Percentiles rank a stretch among this genome's conserved stretches.
These are phyloP conservation scores for Schizochytrium sp. DNA, from an alignment of 108 stramenopile genomes.

Conservation along the genomic window DNA sequence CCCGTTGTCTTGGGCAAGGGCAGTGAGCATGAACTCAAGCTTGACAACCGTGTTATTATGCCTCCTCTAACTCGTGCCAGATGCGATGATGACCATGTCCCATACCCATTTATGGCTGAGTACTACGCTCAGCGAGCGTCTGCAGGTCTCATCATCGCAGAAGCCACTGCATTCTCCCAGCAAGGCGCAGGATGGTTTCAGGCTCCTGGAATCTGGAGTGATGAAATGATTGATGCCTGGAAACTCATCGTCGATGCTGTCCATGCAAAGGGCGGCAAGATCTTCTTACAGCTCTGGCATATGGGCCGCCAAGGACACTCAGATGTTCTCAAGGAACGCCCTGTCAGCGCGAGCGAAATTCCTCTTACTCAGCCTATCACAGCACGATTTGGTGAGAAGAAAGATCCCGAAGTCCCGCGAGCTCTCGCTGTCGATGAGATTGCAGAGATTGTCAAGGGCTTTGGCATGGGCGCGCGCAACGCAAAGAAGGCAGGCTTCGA, in stretches of 20 bases:
- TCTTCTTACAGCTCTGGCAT: conserved; percentile 81
- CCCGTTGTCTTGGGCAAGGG: background rate
- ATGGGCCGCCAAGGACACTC: conserved; percentile 79
- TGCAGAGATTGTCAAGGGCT: conserved; percentile 70
- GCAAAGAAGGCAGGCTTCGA: conserved; percentile 78
- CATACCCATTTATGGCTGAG: conserved; percentile 76
- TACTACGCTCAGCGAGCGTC: conserved; percentile 81
- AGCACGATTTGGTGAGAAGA: conserved; percentile 63
- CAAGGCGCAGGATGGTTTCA: conserved; percentile 77
- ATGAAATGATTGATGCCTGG: conserved; percentile 79
- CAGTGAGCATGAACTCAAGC: background rate
- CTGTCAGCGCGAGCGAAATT: conserved; percentile 59
- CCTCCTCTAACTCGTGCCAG: conserved; percentile 80
- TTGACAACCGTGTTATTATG: conserved; percentile 75
- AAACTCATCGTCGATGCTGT: conserved; percentile 76
- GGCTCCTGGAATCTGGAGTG: conserved; percentile 72
- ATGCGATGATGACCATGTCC: conserved; percentile 68
- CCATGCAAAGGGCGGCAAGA: conserved; percentile 75
- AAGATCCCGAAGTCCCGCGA: conserved; percentile 71
- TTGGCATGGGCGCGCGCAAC: conserved; percentile 66
- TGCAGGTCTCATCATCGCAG: conserved; percentile 81
- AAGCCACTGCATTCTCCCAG: conserved; percentile 74
- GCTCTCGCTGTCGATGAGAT: conserved; percentile 75
- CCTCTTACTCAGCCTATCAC: conserved; percentile 54
- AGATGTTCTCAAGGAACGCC: conserved; percentile 68